Percentiles rank a stretch among this genome's conserved stretches.
phyloP scores from a whole-genome alignment of 805 yeast species.

The Candida alai region DNA sequence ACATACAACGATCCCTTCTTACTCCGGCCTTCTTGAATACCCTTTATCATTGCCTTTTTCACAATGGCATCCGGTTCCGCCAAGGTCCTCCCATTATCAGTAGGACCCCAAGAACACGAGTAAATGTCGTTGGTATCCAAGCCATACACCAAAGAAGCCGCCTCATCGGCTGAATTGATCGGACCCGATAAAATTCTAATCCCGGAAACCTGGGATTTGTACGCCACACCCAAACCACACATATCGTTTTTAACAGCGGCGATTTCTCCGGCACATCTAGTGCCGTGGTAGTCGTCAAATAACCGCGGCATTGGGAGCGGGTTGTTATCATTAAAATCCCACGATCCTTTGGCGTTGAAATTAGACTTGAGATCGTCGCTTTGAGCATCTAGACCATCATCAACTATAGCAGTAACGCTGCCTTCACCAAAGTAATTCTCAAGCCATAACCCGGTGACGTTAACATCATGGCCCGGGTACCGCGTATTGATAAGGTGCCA shows the following conservation, averaged over 20 bases:
- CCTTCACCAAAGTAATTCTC: constrained; percentile 79
- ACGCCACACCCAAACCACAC: constrained; percentile 98
- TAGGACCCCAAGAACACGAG: constrained; percentile 98
- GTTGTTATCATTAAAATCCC: constrained; percentile 83
- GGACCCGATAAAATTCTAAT: constrained; percentile 81
- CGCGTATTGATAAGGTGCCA: constrained; percentile 87
- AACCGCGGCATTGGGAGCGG: constrained; percentile 77
- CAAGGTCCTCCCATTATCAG: constrained; percentile 85
- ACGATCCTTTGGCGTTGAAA: constrained; percentile 77
- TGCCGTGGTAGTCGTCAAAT: constrained; percentile 87
- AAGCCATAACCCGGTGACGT: constrained; percentile 82
- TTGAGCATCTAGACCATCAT: constrained; percentile 89
- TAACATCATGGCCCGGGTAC: constrained; percentile 79
- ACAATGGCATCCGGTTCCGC: constrained; percentile 81
- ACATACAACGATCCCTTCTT: constrained; percentile 86
- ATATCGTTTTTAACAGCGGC: constrained; percentile 83
- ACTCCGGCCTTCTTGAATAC: constrained; percentile 75
- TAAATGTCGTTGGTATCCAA: constrained; percentile 86
- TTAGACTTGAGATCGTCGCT: constrained; percentile 67
- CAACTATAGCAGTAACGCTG: constrained; percentile 82
- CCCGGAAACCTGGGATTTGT: constrained; percentile 80
- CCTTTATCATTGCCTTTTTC: constrained; percentile 77
- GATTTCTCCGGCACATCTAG: constrained; percentile 96
- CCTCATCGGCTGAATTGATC: constrained; percentile 85
- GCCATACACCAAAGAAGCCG: constrained; percentile 77